Evolutionary conservation across 768 basidiomycete species (phyloP), one percentile per base, ranked within the genome.

Genomic region (Phaffia tasmanica): DNA sequence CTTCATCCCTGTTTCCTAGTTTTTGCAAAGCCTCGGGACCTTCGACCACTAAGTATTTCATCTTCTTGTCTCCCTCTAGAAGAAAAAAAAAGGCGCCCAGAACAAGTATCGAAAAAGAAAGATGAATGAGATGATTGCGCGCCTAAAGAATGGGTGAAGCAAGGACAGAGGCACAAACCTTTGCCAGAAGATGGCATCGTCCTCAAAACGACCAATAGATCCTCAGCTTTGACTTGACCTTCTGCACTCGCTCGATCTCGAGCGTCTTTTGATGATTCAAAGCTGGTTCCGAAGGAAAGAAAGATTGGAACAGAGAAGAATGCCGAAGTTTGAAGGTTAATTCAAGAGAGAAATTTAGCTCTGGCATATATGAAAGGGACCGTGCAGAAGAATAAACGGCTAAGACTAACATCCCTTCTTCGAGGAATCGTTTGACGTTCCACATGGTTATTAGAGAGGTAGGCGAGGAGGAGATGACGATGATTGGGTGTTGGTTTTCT

Each of bases 401-500:
- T 19, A 29, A 14, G 3, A 76, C 84, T 67, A 76, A 89, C 86
- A 82, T 78, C 0, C 89, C 83, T 73, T 97, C 90, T 78, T 97
- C 90, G 19, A 99, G 78, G 78, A 98, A 95, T 42, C 83, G 83
- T 75, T 88, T 89, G 64, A 98, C 90, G 73, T 99, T 99, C 82
- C 92, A 85, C 90, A 99, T 95, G 7, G 91, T 95, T 74, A 99
- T 86, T 64, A 99, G 83, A 3, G 91, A 85, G 1, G 94, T 97
- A 0, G 92, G 92, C 19, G 87, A 92, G 0, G 92, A 94, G 0
- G 93, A 94, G 53, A 99, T 92, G 79, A 98, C 87, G 76, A 98
- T 95, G 73, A 99, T 98, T 0, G 94, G 94, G 77, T 87, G 62
- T 29, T 87, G 72, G 84, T 73, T 84, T 84, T 83, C 86, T 88